Evolutionary conservation across 768 basidiomycete genomes (phyloP).

Genomic region (Amanita brunnescens): DNA sequence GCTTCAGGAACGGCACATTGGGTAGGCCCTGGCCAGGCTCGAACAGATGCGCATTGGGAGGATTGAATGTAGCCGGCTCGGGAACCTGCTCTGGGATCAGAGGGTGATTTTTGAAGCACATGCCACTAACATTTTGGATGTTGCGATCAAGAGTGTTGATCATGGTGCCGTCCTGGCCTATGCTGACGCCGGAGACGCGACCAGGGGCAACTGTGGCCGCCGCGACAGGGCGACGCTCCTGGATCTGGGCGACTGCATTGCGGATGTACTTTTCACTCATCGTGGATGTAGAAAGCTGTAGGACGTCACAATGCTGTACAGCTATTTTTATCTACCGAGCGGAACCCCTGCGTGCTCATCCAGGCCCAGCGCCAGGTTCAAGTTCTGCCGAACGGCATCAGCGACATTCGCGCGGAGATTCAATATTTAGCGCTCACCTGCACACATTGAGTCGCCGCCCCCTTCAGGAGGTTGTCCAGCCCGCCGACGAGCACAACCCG

Average conservation of each 20-base stretch:
- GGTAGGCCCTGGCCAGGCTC: constrained; percentile 50
- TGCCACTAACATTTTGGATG: neutral
- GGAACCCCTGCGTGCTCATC: constrained; percentile 68
- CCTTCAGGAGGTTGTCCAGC: constrained; percentile 93
- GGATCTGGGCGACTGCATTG: constrained; percentile 6
- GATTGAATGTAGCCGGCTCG: constrained; percentile 52
- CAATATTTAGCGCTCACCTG: constrained; percentile 47
- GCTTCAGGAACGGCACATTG: constrained; percentile 72
- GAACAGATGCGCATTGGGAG: constrained; percentile 72
- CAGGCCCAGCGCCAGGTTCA: constrained; percentile 75
- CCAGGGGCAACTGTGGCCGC: neutral
- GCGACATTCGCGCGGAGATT: constrained; percentile 1
- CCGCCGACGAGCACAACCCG: constrained; percentile 95
- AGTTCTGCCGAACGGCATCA: constrained; percentile 38
- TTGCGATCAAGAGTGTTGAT: constrained; percentile 2
- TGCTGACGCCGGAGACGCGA: neutral
- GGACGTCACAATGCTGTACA: neutral
- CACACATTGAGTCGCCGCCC: constrained; percentile 97
- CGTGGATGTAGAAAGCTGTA: neutral
- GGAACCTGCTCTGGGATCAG: constrained; percentile 46
- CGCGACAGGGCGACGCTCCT: neutral
- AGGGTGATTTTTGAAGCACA: neutral
- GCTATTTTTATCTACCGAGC: constrained; percentile 6
- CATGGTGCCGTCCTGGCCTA: neutral
- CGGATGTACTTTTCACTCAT: constrained; percentile 8